Evolutionary conservation across 305 asterid genomes (phyloP), one percentile per base, ranked within the genome.

Genomic region (Solanum hybrid): DNA sequence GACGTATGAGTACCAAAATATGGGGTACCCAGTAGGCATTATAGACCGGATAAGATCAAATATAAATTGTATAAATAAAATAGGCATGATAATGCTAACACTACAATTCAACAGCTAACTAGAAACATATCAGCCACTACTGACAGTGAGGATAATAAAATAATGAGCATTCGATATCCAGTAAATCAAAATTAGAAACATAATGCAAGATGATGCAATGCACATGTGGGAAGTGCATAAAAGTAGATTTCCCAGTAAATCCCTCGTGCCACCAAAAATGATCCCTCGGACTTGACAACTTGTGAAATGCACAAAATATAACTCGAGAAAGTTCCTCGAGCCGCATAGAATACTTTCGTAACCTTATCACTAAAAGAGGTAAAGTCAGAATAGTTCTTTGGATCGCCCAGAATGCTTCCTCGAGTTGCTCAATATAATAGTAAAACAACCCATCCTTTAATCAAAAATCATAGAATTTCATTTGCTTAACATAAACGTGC

Each of bases 321-420:
- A 46, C 22, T 46, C 22, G 0, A 0, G 22, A 46, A 46, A 46
- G 64, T 14, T 46, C 18, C 64, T 46, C 1, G 22, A 46, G 22
- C 3, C 2, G 0, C 31, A 29, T 29, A 29, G 3, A 16, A 51
- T 51, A 0, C 67, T 51, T 51, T 18, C 2, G 4, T 18, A 51
- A 51, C 2, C 0, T 16, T 0, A 51, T 51, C 67, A 51, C 1
- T 18, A 16, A 51, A 51, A 16, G n/a, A 2, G 67, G 67, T 51
- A 51, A 16, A 51, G 31, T 29, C 4, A 1, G 22, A 51, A 51
- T 51, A 51, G 67, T 51, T 51, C 67, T 51, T 51, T 51, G 67
- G n/a, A 4, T 1, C 0, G 0, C 10, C 67, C n/a, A 51, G 0
- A 51, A 51, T 51, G 10, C n/a, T 16, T 51, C n/a, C n/a, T 51